Percentiles rank a stretch among this genome's conserved stretches.
Conservation (phyloP, 352 stramenopile genomes). For the Phytopythium ostracodes region DNA sequence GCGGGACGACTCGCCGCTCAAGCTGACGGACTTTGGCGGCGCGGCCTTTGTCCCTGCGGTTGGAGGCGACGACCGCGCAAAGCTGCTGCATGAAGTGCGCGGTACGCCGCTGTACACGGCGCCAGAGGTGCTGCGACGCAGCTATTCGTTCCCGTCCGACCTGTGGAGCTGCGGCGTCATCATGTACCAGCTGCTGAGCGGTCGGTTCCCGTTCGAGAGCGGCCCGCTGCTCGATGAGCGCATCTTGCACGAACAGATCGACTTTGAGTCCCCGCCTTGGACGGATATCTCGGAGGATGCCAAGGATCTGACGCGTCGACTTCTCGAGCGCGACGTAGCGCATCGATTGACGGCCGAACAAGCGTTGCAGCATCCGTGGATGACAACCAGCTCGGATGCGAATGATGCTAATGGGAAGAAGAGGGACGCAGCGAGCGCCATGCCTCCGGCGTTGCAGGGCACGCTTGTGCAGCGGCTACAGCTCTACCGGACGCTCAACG, state of each 20-base stretch:
- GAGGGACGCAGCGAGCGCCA: constrained; percentile 19
- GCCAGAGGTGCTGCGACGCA: constrained; percentile 53
- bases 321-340: constrained; percentile 46
- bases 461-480: constrained; percentile 74
- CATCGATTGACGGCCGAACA: constrained; percentile 49
- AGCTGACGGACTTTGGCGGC: constrained; percentile 77
- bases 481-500: constrained; percentile 67
- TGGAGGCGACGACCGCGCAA: constrained; percentile 17
- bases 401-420: constrained; percentile 8
- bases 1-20: constrained; percentile 56
- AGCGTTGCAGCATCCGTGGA: constrained; percentile 63
- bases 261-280: constrained; percentile 48
- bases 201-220: constrained; percentile 60
- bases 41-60: constrained; percentile 37
- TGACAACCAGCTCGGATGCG: constrained; percentile 27
- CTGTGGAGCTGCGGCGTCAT: constrained; percentile 81
- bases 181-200: constrained; percentile 62
- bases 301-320: constrained; percentile 39
- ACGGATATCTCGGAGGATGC: constrained; percentile 47
- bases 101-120: constrained; percentile 75
- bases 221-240: constrained; percentile 56
- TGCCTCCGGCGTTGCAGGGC: constrained; percentile 36
- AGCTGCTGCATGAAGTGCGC: constrained; percentile 38
- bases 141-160: constrained; percentile 69
- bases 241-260: constrained; percentile 55